Evolutionary conservation across 352 stramenopile species (phyloP), one percentile per base, ranked within the genome.

Genomic region (Lagenidium giganteum): DNA sequence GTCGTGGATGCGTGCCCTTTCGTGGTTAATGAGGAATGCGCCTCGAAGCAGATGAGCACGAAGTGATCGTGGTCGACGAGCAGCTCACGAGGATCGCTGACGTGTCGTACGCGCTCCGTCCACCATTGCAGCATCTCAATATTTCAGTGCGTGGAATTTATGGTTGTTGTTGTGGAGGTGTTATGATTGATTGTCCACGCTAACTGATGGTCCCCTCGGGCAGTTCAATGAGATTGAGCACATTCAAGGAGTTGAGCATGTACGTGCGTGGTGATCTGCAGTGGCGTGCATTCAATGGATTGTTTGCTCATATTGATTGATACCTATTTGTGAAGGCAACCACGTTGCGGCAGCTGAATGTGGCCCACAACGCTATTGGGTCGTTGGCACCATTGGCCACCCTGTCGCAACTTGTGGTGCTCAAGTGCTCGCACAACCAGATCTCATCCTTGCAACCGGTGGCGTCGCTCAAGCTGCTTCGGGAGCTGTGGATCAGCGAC

Each of bases 121-220:
- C n/a, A n/a, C n/a, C n/a, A n/a, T n/a, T n/a, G n/a, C 68, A 81
- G 42, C 68, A 87, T 30, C 42, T 88, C 22, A 90, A 83, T 45
- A 55, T 88, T 34, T 51, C 68, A 52, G 78, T 87, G 39, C 14
- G 69, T 64, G 21, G 2, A 4, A 29, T 9, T 54, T 1, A 1
- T 34, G 9, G n/a, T 7, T 41, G 23, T n/a, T n/a, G n/a, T n/a
- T 31, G 23, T 32, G 25, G 1, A 9, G 7, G 12, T 16, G n/a
- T 7, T 24, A 17, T 26, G 20, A 36, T 6, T 20, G 17, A 29
- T 42, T 5, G 16, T 25, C 9, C 17, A 14, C 34, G 28, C 5
- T 20, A 29, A 13, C 1, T 46, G 34, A 14, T 47, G 27, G 13
- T n/a, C 8, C 16, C 20, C n/a, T 12, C 22, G 12, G 4, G 12